These are phyloP conservation scores for Pseudocercospora vitis DNA, from an alignment of 2,329 filamentous ascomycete species.

Conservation along the genomic window DNA sequence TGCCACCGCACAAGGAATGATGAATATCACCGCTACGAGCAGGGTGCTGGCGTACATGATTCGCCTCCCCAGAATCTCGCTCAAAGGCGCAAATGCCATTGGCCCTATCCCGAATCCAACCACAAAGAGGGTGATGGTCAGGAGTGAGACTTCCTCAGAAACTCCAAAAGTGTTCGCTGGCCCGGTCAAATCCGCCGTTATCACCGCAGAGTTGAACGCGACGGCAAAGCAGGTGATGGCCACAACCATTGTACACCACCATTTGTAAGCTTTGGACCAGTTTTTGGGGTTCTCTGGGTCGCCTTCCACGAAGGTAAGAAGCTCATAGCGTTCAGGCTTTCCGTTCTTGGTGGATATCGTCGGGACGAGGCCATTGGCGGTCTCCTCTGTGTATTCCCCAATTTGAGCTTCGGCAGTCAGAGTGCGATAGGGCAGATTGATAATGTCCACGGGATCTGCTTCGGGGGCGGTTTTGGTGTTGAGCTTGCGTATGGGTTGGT, in stretches of 20 bases:
- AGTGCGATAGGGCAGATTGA: conserved; percentile 30
- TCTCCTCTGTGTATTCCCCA: conserved; percentile 33
- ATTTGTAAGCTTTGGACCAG: conserved; percentile 34
- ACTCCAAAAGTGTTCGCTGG: conserved; percentile 65
- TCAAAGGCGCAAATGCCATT: conserved; percentile 54
- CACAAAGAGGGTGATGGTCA: conserved; percentile 56
- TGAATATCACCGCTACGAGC: conserved; percentile 54
- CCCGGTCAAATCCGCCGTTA: conserved; percentile 72
- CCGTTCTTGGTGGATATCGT: conserved; percentile 32
- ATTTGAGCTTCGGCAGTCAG: conserved; percentile 28
- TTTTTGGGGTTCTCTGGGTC: conserved; percentile 38
- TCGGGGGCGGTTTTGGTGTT: conserved; percentile 4
- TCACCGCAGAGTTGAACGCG: conserved; percentile 63
- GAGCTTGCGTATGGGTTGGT: conserved; percentile 8
- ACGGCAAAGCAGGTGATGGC: conserved; percentile 56
- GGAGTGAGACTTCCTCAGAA: conserved; percentile 68
- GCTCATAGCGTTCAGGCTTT: conserved; percentile 49
- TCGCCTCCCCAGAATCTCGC: conserved; percentile 58
- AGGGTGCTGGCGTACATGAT: conserved; percentile 54
- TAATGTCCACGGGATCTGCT: conserved; percentile 16
- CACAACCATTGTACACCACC: conserved; percentile 70
- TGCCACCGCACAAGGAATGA: conserved; percentile 58
- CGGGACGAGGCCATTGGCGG: conserved; percentile 26
- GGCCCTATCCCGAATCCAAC: conserved; percentile 35
- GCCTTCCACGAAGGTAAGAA: conserved; percentile 69